Base-by-base conservation (phyloP, 2,329 filamentous ascomycete species). In the Hortaea werneckii region DNA sequence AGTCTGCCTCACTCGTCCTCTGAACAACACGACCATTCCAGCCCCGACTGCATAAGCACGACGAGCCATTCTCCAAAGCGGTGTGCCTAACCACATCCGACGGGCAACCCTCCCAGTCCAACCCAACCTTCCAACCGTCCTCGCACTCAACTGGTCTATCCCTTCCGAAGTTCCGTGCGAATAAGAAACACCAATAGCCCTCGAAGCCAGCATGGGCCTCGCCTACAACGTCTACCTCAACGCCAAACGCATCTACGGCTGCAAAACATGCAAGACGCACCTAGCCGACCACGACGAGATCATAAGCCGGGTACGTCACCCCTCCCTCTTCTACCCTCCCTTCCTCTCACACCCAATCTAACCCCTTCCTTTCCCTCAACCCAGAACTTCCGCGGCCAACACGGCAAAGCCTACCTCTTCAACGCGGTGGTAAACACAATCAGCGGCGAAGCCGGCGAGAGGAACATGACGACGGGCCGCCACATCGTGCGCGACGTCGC, bases 331-430 rank as follows among this genome's bases (percentile, higher is more conserved):
- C 11, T 5, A 43, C 6, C 40, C 39, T 40, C 40, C 50, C 10
- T 40, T 13, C 41, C 40, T 28, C 37, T 43, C 29, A 35, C 32
- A 2, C 32, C 9, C 5, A 12, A 40, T 42, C 28, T 38, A 40
- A 40, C 13, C 37, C 37, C 47, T 41, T 40, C 37, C 42, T 20
- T 34, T 44, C 11, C 41, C 4, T 37, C 1, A 5, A 40, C 12
- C 20, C 65, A 96, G 88, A 95, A 94, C 71, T 98, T 98, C 73
- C 87, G 92, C 51, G 92, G 92, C 60, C 90, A 96, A 67, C 90
- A 96, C 67, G 92, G 92, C 64, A 96, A 96, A 71, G 92, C 92
- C 46, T 98, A 89, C 69, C 83, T 98, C 55, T 96, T 98, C 76
- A 85, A 90, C 69, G 80, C 67, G 52, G 92, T 98, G 45, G 92